Percentiles rank a stretch among this genome's conserved stretches.
Evolutionary conservation across 208 protist species (phyloP).

Genomic region (Wallacemonas sp.): DNA sequence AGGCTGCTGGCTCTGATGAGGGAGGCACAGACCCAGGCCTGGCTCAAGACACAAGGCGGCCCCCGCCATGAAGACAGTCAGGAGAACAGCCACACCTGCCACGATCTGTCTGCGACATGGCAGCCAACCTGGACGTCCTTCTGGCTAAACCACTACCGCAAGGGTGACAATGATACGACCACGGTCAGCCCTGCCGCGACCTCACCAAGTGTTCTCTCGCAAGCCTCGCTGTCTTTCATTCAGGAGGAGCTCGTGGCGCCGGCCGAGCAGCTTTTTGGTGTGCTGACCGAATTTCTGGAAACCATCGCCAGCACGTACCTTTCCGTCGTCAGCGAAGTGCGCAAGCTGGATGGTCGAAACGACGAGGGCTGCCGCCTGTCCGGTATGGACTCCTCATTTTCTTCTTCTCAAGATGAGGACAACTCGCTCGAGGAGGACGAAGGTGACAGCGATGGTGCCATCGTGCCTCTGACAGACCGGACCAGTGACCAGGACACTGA

Average conservation of each 20-base stretch:
- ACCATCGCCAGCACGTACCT: conserved; percentile 8
- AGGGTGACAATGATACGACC: no score
- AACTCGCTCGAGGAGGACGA: not conserved
- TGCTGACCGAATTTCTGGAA: conserved; percentile 5
- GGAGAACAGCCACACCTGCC: not conserved
- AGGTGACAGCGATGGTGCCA: not conserved
- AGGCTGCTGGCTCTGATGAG: not conserved
- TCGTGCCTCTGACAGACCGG: not conserved
- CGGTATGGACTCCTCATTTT: not conserved
- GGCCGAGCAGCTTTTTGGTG: conserved; percentile 12
- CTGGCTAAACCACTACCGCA: conserved; percentile 1
- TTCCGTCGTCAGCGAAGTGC: not conserved
- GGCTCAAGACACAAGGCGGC: not conserved
- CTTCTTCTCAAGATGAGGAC: not conserved
- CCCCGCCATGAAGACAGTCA: not conserved
- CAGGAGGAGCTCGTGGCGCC: conserved; percentile 2
- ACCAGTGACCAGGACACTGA: not conserved
- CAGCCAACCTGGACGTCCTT: not conserved
- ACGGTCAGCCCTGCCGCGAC: no score
- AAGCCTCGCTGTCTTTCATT: conserved; percentile 1
- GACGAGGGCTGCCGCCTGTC: not conserved
- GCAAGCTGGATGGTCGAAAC: not conserved
- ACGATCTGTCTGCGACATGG: no score
- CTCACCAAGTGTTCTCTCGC: not conserved
- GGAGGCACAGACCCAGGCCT: not conserved